A percentile compares a stretch with the other conserved stretches of the same genome.
phyloP scores from a whole-genome alignment of 768 basidiomycete genomes.

The Pleurotus platypus region DNA sequence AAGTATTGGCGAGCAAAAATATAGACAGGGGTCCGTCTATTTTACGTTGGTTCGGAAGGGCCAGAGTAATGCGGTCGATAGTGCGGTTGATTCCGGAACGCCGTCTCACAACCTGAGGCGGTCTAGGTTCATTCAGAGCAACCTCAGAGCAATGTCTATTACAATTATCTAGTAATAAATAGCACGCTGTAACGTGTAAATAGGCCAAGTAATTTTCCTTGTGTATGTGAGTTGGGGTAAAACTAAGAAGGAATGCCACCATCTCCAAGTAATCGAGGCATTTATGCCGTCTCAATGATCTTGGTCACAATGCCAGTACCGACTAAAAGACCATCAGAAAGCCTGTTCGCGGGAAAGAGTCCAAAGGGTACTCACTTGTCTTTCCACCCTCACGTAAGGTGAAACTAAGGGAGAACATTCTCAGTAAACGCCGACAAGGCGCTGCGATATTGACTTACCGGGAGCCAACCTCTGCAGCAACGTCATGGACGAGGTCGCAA shows the following conservation, averaged over 20 bases:
- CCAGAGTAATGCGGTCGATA: background rate
- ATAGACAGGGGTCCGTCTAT: background rate
- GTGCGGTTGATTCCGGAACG: slow-evolving; percentile 2
- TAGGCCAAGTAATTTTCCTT: background rate
- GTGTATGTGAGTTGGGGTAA: slow-evolving; percentile 14
- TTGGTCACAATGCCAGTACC: slow-evolving; percentile 95
- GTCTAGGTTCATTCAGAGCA: too few relatives aligned
- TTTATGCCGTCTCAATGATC: slow-evolving; percentile 46
- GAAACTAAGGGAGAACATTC: slow-evolving; percentile 41
- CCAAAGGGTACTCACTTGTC: slow-evolving; percentile 59
- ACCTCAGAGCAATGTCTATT: background rate
- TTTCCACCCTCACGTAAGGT: slow-evolving; percentile 94
- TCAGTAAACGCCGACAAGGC: slow-evolving; percentile 9
- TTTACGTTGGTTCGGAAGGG: slow-evolving; percentile 6
- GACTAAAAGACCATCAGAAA: slow-evolving; percentile 40
- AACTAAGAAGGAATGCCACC: background rate
- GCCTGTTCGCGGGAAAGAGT: background rate
- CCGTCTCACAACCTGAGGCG: background rate
- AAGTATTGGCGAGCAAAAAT: background rate
- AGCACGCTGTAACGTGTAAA: background rate
- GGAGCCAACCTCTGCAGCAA: slow-evolving; percentile 86
- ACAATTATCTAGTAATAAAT: slow-evolving; percentile 4
- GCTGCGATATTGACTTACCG: slow-evolving; percentile 38
- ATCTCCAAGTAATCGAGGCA: background rate
- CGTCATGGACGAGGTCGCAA: slow-evolving; percentile 77